Evolutionary conservation across 257 asterid genomes (phyloP).

Genomic region (Phtheirospermum japonicum): DNA sequence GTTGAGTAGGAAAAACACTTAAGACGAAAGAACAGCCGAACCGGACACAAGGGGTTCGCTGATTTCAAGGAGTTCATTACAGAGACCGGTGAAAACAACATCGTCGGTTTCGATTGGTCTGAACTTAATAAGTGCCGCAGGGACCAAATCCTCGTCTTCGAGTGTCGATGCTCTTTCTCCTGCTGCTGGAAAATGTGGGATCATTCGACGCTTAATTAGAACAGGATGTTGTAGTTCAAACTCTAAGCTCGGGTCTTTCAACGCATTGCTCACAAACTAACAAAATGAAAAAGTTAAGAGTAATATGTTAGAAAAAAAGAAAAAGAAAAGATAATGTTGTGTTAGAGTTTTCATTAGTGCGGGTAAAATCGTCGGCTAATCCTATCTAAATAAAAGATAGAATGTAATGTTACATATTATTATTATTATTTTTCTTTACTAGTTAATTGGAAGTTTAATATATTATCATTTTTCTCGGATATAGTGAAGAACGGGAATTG

Average conservation of each 20-base stretch:
- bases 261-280: conserved; percentile 79
- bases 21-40: conserved; percentile 42
- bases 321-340: too few species aligned
- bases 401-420: too few species aligned
- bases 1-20: neutral
- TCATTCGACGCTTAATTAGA: conserved; percentile 56
- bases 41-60: conserved; percentile 65
- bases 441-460: too few species aligned
- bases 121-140: conserved; percentile 83
- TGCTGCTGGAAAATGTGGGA: conserved; percentile 62
- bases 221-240: conserved; percentile 77
- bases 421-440: too few species aligned
- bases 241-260: conserved; percentile 79
- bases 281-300: neutral
- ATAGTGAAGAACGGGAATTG: too few species aligned
- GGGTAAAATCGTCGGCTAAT: too few species aligned
- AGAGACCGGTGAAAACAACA: conserved; percentile 69
- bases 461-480: too few species aligned
- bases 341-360: too few species aligned
- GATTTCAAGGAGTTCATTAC: conserved; percentile 70
- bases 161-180: conserved; percentile 55
- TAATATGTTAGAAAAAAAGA: neutral
- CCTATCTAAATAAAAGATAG: too few species aligned
- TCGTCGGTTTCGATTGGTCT: conserved; percentile 73
- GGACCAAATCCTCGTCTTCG: conserved; percentile 89